A percentile compares a stretch with the other conserved stretches of the same genome.
Conservation (phyloP, 2,329 filamentous ascomycete genomes). For the Ophiostoma himal-ulmi region DNA sequence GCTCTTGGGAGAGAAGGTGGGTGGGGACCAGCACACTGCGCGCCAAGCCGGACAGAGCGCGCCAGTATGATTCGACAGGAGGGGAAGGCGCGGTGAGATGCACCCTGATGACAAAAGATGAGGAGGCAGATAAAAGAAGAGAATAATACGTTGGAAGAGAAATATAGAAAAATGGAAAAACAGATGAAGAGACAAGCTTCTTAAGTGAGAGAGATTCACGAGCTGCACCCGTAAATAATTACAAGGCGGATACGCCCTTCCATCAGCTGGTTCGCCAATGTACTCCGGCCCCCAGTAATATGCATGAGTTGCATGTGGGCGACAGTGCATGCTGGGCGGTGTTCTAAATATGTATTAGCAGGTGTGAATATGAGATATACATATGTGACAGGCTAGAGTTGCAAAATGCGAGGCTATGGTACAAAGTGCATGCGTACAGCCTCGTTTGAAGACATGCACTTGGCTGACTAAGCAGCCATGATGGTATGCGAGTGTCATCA, state of each 20-base stretch:
- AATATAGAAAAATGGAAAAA: background rate
- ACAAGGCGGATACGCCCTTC: background rate
- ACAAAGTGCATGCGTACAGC: background rate
- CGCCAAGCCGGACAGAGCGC: constrained; percentile 1
- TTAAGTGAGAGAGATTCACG: background rate
- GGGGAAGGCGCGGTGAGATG: background rate
- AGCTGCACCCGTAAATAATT: background rate
- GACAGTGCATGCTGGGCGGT: background rate
- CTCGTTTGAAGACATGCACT: background rate
- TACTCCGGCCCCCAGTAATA: background rate
- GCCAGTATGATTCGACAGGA: background rate
- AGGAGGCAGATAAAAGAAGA: background rate
- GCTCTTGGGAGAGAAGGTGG: background rate
- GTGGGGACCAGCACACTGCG: background rate
- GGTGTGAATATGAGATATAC: background rate
- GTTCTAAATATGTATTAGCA: background rate
- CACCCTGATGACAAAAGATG: background rate
- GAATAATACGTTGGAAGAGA: background rate
- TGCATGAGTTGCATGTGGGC: background rate
- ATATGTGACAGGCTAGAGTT: background rate
- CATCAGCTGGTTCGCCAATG: background rate
- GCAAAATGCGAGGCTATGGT: background rate
- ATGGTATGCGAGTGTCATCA: background rate
- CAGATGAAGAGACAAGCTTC: background rate
- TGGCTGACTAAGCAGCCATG: background rate